Evolutionary conservation across 2,329 filamentous ascomycete species (phyloP), one percentile per base, ranked within the genome.

Genomic region (Chalaropsis thielavioides): DNA sequence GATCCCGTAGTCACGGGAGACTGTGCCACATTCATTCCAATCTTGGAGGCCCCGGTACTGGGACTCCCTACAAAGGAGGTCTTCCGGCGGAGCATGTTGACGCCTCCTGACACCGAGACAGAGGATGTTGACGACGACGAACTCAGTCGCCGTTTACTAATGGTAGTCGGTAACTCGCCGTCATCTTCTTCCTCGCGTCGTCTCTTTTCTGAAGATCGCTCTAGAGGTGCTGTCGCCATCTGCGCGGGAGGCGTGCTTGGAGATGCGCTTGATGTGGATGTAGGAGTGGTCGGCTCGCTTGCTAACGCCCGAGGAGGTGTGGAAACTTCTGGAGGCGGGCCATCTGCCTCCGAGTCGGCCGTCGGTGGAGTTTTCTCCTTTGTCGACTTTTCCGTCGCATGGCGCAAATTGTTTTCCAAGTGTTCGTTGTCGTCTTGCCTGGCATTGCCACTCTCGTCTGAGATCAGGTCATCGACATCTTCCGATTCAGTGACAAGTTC

Each of bases 161-260:
- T 95, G 64, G 86, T 85, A n/a, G 65, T 27, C 13, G 62, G 17
- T 3, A 97, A 77, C 71, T 92, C 90, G 69, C 96, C 92, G 65
- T 96, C 92, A n/a, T 77, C 75, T 68, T 95, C 90, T 66, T 96
- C 92, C 72, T 96, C 92, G 70, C 94, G 84, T 60, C 92, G 83
- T 60, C 92, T 87, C 75, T 97, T 97, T 73, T 95, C 90, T 0
- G 90, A 88, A 19, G 95, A 76, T 64, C 90, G 83, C 74, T 96
- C 90, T 0, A 86, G 88, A 2, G 87, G 86, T 0, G 24, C 17
- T 17, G 86, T 84, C 27, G 75, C 70, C 5, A 72, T 71, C 15
- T 75, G 69, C 35, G 73, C 72, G n/a, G 61, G 72, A 72, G 60
- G 71, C 72, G 49, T 74, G 72, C 43, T 73, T 74, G 64, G 73